Base-by-base conservation (phyloP, 768 basidiomycete genomes). In the Russula compacta region DNA sequence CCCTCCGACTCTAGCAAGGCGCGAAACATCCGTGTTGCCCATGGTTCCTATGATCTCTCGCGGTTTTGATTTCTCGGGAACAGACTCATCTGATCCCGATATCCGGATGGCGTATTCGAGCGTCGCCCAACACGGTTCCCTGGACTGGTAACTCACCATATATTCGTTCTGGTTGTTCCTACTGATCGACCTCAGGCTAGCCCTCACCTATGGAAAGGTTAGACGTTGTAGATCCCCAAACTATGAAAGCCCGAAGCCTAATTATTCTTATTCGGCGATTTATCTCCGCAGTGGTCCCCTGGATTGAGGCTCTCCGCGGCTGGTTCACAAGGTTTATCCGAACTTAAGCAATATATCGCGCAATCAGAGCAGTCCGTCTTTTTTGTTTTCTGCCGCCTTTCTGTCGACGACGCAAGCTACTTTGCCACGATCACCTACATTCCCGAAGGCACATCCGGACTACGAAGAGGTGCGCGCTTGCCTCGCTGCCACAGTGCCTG, bases 171-270 rank as follows among this genome's bases (percentile, higher is more conserved):
- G 17, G 9, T 4, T 12, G 29, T 17, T 48, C 43, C 5, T 35
- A 33, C 52, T 54, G 5, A 39, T 10, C 17, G 32, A 40, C 8
- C 29, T 19, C n/a, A 65, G 64, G 64, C 56, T 65, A 29, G 4
- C 46, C n/a, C 56, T 65, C 14, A 51, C 62, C 9, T 65, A 65
- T 10, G 61, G 52, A 40, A 65, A 63, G 57, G 64, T 63, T 11
- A 19, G 61, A 29, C 38, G 19, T n/a, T 19, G 24, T 29, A 29
- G 24, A 29, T 53, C 4, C 36, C n/a, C 11, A 43, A 15, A 50
- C 35, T 9, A 29, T 33, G n/a, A 14, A 15, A 1, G 7, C 21
- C 12, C 53, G 32, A 11, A 19, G 6, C 14, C 21, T 44, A 17
- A 56, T 36, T 33, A 21, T 32, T 56, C 43, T 36, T 33, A 21